Base-by-base conservation (phyloP, 768 basidiomycete species). In the Phaeolepiota aurea region DNA sequence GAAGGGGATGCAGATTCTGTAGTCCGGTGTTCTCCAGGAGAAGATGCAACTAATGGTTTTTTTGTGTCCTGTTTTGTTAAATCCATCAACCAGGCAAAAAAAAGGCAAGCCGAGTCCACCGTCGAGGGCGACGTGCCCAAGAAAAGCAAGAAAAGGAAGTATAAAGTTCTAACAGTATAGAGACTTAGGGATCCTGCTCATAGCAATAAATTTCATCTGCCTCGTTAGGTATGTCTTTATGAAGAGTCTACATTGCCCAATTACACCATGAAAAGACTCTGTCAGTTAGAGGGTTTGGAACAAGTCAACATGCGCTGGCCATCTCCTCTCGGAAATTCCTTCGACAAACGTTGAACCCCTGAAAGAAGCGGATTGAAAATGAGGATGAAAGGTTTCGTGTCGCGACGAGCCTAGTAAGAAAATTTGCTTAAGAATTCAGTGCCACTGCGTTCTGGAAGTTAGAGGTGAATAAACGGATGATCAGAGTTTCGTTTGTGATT, bases 31-130 rank as follows among this genome's bases (percentile, higher is more conserved):
- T 72, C 73, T 19, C 79, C 88, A 11, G 78, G 80, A 40, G 87
- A 85, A 45, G 92, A 98, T 53, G 77, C 74, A 25, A 91, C 88
- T 10, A 98, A 98, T 53, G 96, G 96, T 0, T 99, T 99, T 67
- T 99, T 99, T 51, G 93, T 99, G 16, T 82, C 88, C n/a, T 96
- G 87, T 58, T 92, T 98, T 56, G 65, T 89, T 20, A 65, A 57
- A 39, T 30, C 21, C 16, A 18, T 12, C 13, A 35, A 43, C 25
- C 42, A 38, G 15, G 44, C 40, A 16, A 57, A 54, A 44, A 53
- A 63, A 40, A 59, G 60, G 43, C 49, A 50, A 46, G 37, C 40
- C 20, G 48, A n/a, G n/a, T n/a, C n/a, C n/a, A n/a, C n/a, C n/a
- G 28, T 10, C 9, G 9, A 14, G 14, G 10, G 28, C 14, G 14